Base-by-base conservation (phyloP, 2,329 filamentous ascomycete genomes). In the Monosporascus sp. region DNA sequence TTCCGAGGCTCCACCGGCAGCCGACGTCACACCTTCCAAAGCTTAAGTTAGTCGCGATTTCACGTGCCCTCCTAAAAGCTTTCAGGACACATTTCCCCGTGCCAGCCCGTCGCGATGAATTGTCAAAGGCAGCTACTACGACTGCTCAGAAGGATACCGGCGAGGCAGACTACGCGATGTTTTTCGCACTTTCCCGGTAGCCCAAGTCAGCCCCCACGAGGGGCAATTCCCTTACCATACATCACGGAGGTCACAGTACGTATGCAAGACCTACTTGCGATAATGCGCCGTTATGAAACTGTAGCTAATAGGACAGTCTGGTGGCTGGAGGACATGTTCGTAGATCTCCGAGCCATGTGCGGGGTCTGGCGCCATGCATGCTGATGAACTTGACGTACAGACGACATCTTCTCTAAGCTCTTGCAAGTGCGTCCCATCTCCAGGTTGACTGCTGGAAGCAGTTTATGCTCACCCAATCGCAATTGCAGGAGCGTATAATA, bases 401-500 rank as follows among this genome's bases (percentile, higher is more conserved):
- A 88, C 73, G 88, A 92, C 68, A 91, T 92, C 60, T 92, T 92
- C 72, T 91, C 88, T 20, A 86, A 90, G 65, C 76, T 92, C 6
- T 73, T 92, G 19, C 88, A 91, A 75, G 86, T 88, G 74, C 51
- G 70, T 7, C 7, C 49, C 20, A 48, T 50, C 8, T n/a, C 43
- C 22, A 2, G 31, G 14, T 24, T 6, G 22, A 3, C 11, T 14
- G 7, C 43, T 1, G 11, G 16, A 14, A 31, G 14, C n/a, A 48
- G 57, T 65, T 45, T 67, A 52, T 50, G 7, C 49, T 55, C 52
- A 54, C 31, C 37, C 41, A 14, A 20, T 37, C 50, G 38, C 19
- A 17, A 20, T n/a, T 3, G 22, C 35, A 90, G 85, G 93, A 97
- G 78, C 89, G 93, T 58, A 97, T 97, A 65, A 81, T 99, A 66